A percentile compares a stretch with the other conserved stretches of the same genome.
phyloP scores from a whole-genome alignment of 2,329 filamentous ascomycete species.

The Aureobasidium namibiae region DNA sequence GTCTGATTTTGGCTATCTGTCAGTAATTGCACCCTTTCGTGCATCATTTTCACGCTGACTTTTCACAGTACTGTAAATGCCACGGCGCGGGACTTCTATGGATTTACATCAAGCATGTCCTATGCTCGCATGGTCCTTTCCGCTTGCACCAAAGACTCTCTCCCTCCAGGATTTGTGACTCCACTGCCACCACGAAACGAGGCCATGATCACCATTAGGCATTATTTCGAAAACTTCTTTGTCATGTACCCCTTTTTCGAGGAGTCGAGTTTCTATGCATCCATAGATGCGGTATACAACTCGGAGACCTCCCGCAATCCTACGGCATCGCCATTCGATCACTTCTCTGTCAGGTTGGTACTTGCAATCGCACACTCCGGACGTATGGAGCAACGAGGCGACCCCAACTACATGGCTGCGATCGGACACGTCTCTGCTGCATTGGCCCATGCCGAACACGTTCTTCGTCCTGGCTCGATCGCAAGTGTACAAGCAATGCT shows the following conservation, averaged over 20 bases:
- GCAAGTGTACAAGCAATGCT: constrained; percentile 81
- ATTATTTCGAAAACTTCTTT: constrained; percentile 79
- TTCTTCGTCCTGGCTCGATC: constrained; percentile 76
- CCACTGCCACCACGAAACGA: constrained; percentile 63
- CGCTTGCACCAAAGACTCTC: constrained; percentile 65
- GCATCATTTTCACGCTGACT: constrained; percentile 12
- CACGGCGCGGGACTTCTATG: constrained; percentile 87
- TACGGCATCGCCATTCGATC: constrained; percentile 47
- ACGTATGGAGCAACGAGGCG: constrained; percentile 58
- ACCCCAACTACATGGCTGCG: constrained; percentile 56
- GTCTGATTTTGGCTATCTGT: constrained; percentile 89
- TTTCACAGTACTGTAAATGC: constrained; percentile 73
- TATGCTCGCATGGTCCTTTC: constrained; percentile 83
- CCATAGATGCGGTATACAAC: constrained; percentile 69
- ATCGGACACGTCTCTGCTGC: constrained; percentile 56
- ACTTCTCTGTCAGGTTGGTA: constrained; percentile 84
- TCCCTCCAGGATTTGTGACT: constrained; percentile 53
- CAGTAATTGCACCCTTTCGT: constrained; percentile 27
- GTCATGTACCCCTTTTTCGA: constrained; percentile 74
- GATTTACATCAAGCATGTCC: constrained; percentile 79
- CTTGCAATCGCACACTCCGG: constrained; percentile 72
- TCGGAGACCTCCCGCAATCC: background rate
- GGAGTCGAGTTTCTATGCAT: constrained; percentile 67
- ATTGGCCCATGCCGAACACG: constrained; percentile 68
- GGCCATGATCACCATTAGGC: constrained; percentile 63